These are phyloP conservation scores for Nephelium lappaceum DNA, from an alignment of 345 rosid genomes.

Conservation along the genomic window DNA sequence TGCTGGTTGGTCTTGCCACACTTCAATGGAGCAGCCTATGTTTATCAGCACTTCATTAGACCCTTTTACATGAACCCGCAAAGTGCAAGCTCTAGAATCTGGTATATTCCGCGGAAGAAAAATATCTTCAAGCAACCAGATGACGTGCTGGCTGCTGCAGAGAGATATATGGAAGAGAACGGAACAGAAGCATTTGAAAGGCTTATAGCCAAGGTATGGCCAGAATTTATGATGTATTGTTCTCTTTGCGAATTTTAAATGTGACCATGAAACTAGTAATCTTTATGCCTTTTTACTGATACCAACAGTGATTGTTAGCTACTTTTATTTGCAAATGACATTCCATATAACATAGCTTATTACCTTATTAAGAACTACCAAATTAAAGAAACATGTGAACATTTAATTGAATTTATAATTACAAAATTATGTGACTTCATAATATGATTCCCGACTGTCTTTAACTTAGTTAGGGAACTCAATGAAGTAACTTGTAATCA, in stretches of 20 bases:
- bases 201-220: conserved; percentile 49
- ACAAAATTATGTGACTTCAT: too few relatives aligned
- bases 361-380: neutral
- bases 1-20: conserved; percentile 91
- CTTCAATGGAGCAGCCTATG: conserved; percentile 81
- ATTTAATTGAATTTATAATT: too few relatives aligned
- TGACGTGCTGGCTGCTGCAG: conserved; percentile 75
- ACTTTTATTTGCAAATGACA: neutral
- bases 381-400: too few relatives aligned
- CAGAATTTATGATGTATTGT: neutral
- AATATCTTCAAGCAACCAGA: conserved; percentile 53
- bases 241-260: neutral
- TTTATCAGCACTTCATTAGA: conserved; percentile 70
- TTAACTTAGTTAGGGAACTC: neutral
- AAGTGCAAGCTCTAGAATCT: conserved; percentile 47
- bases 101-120: conserved; percentile 81
- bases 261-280: neutral
- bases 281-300: neutral
- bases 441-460: too few relatives aligned
- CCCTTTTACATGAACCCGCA: conserved; percentile 69
- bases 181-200: conserved; percentile 62
- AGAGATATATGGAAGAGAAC: conserved; percentile 61
- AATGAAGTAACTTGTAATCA: neutral
- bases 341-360: neutral
- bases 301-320: neutral